Percentiles rank a stretch among this genome's conserved stretches.
Conservation (phyloP, 1,139 yeast species). For the Pichia kudriavzevii region DNA sequence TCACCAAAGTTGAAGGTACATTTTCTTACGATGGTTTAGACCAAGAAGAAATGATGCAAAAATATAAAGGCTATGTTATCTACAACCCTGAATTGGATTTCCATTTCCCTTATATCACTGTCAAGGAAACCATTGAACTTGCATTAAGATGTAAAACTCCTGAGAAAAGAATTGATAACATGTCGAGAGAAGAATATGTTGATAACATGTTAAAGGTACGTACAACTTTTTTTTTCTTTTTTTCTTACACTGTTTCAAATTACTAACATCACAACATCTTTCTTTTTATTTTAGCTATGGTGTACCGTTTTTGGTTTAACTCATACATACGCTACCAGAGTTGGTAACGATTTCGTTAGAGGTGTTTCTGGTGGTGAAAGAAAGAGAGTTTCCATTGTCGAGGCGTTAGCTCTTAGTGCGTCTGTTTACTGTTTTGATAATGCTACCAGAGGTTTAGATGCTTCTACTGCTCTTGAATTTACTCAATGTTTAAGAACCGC, state of each 20-base stretch:
- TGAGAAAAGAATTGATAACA: conserved; percentile 32
- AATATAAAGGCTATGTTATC: conserved; percentile 34
- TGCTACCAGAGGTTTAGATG: conserved; percentile 67
- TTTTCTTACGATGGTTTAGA: conserved; percentile 41
- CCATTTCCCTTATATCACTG: conserved; percentile 38
- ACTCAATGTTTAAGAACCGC: conserved; percentile 11
- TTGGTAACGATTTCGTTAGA: conserved; percentile 58
- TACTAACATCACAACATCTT: conserved; percentile 47
- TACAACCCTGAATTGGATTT: conserved; percentile 37
- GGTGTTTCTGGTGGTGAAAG: conserved; percentile 82
- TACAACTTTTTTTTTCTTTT: conserved; percentile 37
- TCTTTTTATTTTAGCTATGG: conserved; percentile 44
- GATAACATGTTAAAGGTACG: conserved; percentile 34
- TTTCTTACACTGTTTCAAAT: conserved; percentile 37
- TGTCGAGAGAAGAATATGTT: conserved; percentile 33
- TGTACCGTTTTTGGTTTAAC: conserved; percentile 13
- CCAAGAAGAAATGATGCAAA: conserved; percentile 55
- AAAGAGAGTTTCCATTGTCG: conserved; percentile 45
- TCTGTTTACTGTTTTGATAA: conserved; percentile 64
- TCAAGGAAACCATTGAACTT: conserved; percentile 37
- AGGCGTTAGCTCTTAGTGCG: conserved; percentile 8
- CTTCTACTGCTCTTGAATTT: conserved; percentile 48
- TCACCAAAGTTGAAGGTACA: conserved; percentile 22
- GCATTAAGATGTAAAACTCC: conserved; percentile 38
- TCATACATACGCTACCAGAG: conserved; percentile 9